phyloP scores from a whole-genome alignment of 768 basidiomycete species.

The Xerocomus potaroensis region DNA sequence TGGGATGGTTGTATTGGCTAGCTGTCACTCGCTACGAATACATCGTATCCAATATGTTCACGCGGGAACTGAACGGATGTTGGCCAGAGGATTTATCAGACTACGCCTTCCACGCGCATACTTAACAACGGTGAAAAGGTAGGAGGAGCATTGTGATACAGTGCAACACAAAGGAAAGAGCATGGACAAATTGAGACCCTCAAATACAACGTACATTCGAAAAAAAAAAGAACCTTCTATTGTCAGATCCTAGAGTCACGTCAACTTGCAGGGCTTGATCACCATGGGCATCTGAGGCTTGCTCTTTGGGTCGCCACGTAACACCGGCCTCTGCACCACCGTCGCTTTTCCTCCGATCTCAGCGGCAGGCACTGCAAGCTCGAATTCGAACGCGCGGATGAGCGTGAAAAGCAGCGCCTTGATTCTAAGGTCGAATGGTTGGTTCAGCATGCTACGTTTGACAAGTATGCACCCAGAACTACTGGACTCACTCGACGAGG shows the following conservation, averaged over 20 bases:
- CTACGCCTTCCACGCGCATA: too few relatives aligned
- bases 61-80: too few relatives aligned
- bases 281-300: conserved; percentile 9
- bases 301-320: conserved; percentile 1
- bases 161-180: too few relatives aligned
- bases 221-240: too few relatives aligned
- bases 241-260: too few relatives aligned
- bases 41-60: conserved; percentile 5
- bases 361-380: not conserved
- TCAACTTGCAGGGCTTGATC: conserved; percentile 3
- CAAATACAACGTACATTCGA: too few relatives aligned
- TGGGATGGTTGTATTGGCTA: conserved; percentile 9
- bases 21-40: conserved; percentile 10
- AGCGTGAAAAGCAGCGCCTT: not conserved
- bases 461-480: not conserved
- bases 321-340: not conserved
- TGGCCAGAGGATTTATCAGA: too few relatives aligned
- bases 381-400: not conserved
- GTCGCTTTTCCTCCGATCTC: not conserved
- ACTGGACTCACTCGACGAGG: not conserved
- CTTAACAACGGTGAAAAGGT: too few relatives aligned
- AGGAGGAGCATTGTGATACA: too few relatives aligned
- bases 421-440: not conserved
- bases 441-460: not conserved
- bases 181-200: too few relatives aligned